Conservation (phyloP, 2,329 filamentous ascomycete genomes). For the Emericellopsis cladophorae region DNA sequence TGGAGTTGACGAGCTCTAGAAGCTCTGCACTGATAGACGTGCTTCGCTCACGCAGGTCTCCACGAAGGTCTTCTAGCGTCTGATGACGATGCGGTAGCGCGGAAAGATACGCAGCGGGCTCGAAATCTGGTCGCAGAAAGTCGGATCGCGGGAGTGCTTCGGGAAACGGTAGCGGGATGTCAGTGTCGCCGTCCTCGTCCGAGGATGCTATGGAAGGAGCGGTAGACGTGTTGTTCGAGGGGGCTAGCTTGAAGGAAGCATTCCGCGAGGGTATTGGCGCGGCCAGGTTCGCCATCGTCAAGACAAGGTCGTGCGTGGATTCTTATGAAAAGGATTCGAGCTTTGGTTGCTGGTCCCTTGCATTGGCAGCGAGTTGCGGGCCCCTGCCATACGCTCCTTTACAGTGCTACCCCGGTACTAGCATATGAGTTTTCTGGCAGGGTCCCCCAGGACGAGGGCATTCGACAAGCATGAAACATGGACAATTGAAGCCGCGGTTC, state of each 20-base stretch:
- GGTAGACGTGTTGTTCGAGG: slow-evolving; percentile 9
- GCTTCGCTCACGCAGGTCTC: slow-evolving; percentile 72
- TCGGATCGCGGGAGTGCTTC: slow-evolving; percentile 69
- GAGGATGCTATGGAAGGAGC: slow-evolving; percentile 26
- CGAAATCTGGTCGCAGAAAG: slow-evolving; percentile 68
- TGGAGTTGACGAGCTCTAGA: slow-evolving; percentile 86
- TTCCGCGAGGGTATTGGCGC: slow-evolving; percentile 1
- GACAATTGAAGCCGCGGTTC: too few species aligned
- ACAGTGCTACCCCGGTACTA: too few species aligned
- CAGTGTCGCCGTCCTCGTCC: slow-evolving; percentile 35
- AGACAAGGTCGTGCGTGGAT: background rate
- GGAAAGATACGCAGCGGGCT: slow-evolving; percentile 68
- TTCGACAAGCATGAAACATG: too few species aligned
- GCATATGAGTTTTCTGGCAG: too few species aligned
- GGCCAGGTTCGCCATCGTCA: slow-evolving; percentile 12
- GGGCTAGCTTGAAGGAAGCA: slow-evolving; percentile 12
- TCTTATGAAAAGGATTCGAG: background rate
- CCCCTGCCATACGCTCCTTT: too few species aligned
- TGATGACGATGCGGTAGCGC: slow-evolving; percentile 80
- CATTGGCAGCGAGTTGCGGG: too few species aligned
- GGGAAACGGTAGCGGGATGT: slow-evolving; percentile 75
- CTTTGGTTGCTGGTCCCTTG: background rate
- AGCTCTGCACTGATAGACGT: slow-evolving; percentile 74
- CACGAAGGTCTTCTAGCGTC: slow-evolving; percentile 83
- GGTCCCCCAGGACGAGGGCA: too few species aligned